Base-by-base conservation (phyloP, 2,329 filamentous ascomycete species). In the Penicillium sp. region DNA sequence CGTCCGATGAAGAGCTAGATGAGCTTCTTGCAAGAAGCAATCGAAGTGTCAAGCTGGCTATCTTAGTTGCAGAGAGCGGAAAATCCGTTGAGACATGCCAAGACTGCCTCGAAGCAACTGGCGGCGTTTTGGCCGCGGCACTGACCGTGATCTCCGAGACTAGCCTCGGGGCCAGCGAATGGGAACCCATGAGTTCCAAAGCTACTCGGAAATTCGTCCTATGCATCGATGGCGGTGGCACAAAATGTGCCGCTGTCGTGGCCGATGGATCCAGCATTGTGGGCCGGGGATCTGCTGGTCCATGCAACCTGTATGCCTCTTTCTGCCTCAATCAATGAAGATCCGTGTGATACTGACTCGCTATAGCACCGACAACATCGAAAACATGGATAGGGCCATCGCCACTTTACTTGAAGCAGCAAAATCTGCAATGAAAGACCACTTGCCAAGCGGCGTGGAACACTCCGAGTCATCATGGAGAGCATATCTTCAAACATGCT, bases 211-310 rank as follows among this genome's bases (percentile, higher is more conserved):
- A 19, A 2, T 55, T 59, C 27, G 61, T 68, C 3, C 57, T 75
- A 2, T 74, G 72, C 31, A 63, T 75, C 14, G 72, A 75, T 57
- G 72, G 71, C 0, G 73, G 73, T 13, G 72, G 72, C 0, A 72
- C 64, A 3, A 74, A 73, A 51, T 74, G 72, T 50, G 71, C 69
- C 16, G 73, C 72, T n/a, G 64, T 63, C 2, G 49, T 72, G 10
- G 49, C 68, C 4, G 60, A 63, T 13, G 45, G 47, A 1, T 44
- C 58, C 14, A 66, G 66, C 2, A 38, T 54, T 4, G 41, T 57
- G 0, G 64, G 63, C 2, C 55, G 55, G 19, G 70, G 71, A 4
- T 61, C 59, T 28, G 61, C 66, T 30, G 69, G 70, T 2, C 62
- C 69, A 14, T 72, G 71, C 45, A 75, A 75, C 56, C 52, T 74